Evolutionary conservation across 2,329 filamentous ascomycete genomes (phyloP).

Genomic region (Fusarium albidum): DNA sequence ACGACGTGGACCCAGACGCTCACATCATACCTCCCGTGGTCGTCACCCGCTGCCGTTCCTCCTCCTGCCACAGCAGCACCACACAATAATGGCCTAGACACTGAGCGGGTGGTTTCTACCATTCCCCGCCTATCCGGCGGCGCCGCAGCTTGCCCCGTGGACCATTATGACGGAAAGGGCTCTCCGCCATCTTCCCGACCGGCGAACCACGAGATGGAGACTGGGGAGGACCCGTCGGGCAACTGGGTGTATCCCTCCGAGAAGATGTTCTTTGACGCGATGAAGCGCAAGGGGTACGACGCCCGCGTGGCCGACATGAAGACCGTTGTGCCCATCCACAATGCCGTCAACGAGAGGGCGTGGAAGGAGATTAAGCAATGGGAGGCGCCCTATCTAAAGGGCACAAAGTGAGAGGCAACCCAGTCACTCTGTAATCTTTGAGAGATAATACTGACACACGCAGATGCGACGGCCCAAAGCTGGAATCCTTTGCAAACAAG

Average conservation of each 20-base stretch:
- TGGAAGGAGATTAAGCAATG: constrained; percentile 92
- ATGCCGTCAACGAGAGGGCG: constrained; percentile 96
- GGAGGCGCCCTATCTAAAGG: constrained; percentile 74
- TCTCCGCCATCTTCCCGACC: constrained; percentile 35
- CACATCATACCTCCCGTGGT: constrained; percentile 52
- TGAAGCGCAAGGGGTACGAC: constrained; percentile 88
- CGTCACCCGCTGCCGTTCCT: constrained; percentile 39
- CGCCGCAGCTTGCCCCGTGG: constrained; percentile 48
- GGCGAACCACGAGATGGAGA: constrained; percentile 82
- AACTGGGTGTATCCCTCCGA: constrained; percentile 99
- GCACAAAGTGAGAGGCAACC: constrained; percentile 64
- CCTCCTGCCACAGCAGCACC: too few relatives aligned
- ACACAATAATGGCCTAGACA: constrained; percentile 65
- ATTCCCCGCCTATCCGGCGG: constrained; percentile 71
- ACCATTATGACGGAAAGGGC: constrained; percentile 47
- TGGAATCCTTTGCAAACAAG: constrained; percentile 84
- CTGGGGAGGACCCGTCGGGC: constrained; percentile 74
- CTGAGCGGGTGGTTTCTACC: constrained; percentile 77
- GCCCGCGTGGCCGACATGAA: constrained; percentile 79
- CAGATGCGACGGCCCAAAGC: constrained; percentile 75
- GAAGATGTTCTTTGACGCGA: constrained; percentile 97
- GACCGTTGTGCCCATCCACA: constrained; percentile 95
- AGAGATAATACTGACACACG: constrained; percentile 7
- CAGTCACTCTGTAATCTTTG: fast-evolving
- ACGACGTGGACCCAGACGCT: constrained; percentile 57